Conservation (phyloP, 2,329 filamentous ascomycete genomes). For the Thermochaetoides dissita region DNA sequence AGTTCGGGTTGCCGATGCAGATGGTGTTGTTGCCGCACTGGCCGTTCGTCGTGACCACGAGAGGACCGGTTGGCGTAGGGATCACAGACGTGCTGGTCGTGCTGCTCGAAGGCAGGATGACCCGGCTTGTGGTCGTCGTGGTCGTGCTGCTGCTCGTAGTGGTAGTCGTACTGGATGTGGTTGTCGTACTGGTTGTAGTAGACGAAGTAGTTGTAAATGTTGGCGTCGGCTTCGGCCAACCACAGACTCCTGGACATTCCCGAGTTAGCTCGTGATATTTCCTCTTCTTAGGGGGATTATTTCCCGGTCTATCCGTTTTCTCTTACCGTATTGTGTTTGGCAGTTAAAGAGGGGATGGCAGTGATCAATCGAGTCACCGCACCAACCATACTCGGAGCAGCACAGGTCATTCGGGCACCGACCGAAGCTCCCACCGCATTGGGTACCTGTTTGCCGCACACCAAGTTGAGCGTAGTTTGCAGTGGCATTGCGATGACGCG, state of each 20-base stretch:
- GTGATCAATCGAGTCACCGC: conserved; percentile 15
- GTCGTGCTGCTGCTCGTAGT: neutral
- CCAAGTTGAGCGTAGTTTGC: conserved; percentile 9
- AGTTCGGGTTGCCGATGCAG: conserved; percentile 14
- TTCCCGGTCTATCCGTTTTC: no score
- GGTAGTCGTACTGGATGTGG: conserved; percentile 3
- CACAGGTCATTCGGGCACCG: conserved; percentile 13
- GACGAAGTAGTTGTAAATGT: conserved; percentile 8
- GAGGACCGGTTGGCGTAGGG: conserved; percentile 3
- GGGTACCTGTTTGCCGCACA: conserved; percentile 10
- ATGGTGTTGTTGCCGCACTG: conserved; percentile 17
- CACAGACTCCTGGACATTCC: conserved; percentile 4
- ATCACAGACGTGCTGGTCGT: conserved; percentile 3
- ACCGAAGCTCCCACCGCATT: conserved; percentile 12
- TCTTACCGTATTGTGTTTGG: conserved; percentile 12
- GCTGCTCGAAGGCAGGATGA: neutral
- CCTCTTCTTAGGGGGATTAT: no score
- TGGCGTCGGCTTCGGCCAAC: conserved; percentile 12
- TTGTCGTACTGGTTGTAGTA: conserved; percentile 2
- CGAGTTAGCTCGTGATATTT: no score
- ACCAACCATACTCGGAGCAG: conserved; percentile 18
- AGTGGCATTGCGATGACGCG: conserved; percentile 1
- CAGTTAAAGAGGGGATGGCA: conserved; percentile 16
- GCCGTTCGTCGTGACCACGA: conserved; percentile 15
- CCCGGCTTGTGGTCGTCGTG: neutral